These are phyloP conservation scores for Verticillium zaregamsianum DNA, from an alignment of 2,329 filamentous ascomycete species.

Conservation along the genomic window DNA sequence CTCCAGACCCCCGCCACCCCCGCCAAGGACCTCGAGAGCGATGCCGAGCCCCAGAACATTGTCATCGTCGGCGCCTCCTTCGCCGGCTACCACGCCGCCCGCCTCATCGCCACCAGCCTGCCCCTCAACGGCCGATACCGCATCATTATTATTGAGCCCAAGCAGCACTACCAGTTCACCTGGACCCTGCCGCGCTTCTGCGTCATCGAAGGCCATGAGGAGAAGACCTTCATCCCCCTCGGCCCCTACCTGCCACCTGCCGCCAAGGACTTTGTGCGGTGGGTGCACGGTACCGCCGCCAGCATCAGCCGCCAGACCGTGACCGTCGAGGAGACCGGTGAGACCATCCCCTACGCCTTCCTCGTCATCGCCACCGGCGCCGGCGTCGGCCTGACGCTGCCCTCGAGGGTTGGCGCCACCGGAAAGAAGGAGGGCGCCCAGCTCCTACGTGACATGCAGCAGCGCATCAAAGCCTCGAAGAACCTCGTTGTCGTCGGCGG, in stretches of 20 bases:
- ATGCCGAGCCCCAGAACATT: constrained; percentile 35
- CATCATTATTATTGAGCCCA: constrained; percentile 54
- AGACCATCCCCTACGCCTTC: constrained; percentile 47
- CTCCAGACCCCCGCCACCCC: constrained; percentile 11
- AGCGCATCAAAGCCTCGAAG: constrained; percentile 34
- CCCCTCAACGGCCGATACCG: constrained; percentile 41
- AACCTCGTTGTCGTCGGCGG: constrained; percentile 51
- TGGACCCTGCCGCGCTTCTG: constrained; percentile 57
- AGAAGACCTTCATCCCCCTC: constrained; percentile 59
- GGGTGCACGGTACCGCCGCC: constrained; percentile 38
- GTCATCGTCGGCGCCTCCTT: constrained; percentile 56
- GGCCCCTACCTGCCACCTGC: constrained; percentile 31
- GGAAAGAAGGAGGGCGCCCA: constrained; percentile 37
- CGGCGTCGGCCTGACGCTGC: constrained; percentile 36
- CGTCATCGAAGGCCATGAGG: constrained; percentile 51
- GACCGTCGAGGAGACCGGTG: constrained; percentile 32
- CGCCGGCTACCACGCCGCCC: constrained; percentile 46
- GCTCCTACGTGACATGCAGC: constrained; percentile 42
- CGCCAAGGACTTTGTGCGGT: constrained; percentile 28
- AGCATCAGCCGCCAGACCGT: constrained; percentile 33
- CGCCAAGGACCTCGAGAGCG: constrained; percentile 3
- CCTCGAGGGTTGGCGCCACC: constrained; percentile 40
- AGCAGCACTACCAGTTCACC: constrained; percentile 57
- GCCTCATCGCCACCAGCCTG: constrained; percentile 42
- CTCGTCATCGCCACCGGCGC: constrained; percentile 56